Conservation (phyloP, 805 yeast genomes). For the Helenozyma rhizophorensis region DNA sequence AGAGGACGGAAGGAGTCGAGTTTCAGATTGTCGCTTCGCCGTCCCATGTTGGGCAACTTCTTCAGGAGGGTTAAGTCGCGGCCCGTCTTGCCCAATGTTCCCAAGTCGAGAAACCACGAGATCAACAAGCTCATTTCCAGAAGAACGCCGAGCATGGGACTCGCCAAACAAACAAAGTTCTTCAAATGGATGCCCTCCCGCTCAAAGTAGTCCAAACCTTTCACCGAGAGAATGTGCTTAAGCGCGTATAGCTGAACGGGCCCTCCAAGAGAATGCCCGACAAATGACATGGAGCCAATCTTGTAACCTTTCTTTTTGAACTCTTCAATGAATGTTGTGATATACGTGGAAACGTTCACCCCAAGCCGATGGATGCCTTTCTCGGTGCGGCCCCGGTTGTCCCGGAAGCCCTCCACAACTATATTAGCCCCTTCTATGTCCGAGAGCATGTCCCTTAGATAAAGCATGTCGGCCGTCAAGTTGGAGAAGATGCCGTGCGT, state of each 20-base stretch:
- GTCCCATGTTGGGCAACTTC: slow-evolving; percentile 20
- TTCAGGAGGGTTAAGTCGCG: slow-evolving; percentile 39
- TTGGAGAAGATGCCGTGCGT: slow-evolving; percentile 44
- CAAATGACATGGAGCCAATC: slow-evolving; percentile 32
- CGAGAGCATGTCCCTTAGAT: slow-evolving; percentile 29
- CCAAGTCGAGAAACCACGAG: slow-evolving; percentile 40
- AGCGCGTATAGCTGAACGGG: slow-evolving; percentile 39
- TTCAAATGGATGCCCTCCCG: slow-evolving; percentile 23
- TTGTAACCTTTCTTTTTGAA: slow-evolving; percentile 10
- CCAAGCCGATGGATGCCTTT: slow-evolving; percentile 38
- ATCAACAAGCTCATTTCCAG: slow-evolving; percentile 37
- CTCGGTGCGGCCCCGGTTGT: slow-evolving; percentile 41
- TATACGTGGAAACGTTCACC: slow-evolving; percentile 23
- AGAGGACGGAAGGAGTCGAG: slow-evolving; percentile 21
- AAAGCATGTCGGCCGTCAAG: slow-evolving; percentile 42
- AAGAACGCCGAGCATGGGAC: slow-evolving; percentile 40
- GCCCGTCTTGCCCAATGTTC: slow-evolving; percentile 44
- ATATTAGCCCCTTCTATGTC: slow-evolving; percentile 26
- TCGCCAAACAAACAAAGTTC: slow-evolving; percentile 37
- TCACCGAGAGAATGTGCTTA: slow-evolving; percentile 27
- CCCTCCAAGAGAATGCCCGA: slow-evolving; percentile 45
- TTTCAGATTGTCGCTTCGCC: slow-evolving; percentile 4
- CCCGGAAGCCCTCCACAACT: slow-evolving; percentile 33
- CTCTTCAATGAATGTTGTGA: slow-evolving; percentile 24
- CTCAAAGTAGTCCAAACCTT: slow-evolving; percentile 29